A percentile compares a stretch with the other conserved stretches of the same genome.
These are phyloP conservation scores for Neurospora sp. DNA, from an alignment of 495 filamentous ascomycete genomes.

Conservation along the genomic window DNA sequence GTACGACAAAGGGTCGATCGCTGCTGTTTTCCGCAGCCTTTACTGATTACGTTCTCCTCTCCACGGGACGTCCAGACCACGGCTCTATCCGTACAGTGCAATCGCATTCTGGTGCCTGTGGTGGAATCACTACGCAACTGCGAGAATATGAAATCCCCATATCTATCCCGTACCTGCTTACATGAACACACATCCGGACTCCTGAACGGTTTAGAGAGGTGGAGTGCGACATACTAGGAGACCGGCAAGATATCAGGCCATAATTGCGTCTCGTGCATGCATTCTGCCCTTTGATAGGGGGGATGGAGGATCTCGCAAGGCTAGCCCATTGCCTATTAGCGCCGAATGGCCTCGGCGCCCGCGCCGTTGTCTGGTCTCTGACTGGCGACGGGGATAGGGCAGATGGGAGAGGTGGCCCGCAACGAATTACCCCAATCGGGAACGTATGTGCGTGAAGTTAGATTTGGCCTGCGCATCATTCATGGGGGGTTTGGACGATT, in stretches of 20 bases:
- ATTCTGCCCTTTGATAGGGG: background rate
- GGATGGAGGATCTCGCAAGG: background rate
- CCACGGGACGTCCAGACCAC: background rate
- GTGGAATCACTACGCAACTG: background rate
- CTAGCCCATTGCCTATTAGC: background rate
- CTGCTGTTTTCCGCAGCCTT: slow-evolving; percentile 42
- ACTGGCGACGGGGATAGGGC: background rate
- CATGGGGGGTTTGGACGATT: background rate
- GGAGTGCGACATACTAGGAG: background rate
- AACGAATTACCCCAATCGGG: background rate
- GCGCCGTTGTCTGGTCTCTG: background rate
- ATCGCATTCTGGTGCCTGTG: background rate
- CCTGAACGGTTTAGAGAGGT: background rate
- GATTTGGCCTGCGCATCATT: background rate
- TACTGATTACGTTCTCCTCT: slow-evolving; percentile 15
- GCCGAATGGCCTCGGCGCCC: background rate
- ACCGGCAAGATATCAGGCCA: background rate
- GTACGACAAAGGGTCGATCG: slow-evolving; percentile 71
- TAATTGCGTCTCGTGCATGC: background rate
- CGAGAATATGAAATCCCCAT: background rate
- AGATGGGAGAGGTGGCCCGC: background rate
- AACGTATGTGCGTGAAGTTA: background rate
- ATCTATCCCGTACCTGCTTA: background rate
- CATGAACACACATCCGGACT: background rate
- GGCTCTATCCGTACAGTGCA: background rate